These are phyloP conservation scores for Chlorencoelia australis DNA, from an alignment of 2,329 filamentous ascomycete genomes.

Conservation along the genomic window DNA sequence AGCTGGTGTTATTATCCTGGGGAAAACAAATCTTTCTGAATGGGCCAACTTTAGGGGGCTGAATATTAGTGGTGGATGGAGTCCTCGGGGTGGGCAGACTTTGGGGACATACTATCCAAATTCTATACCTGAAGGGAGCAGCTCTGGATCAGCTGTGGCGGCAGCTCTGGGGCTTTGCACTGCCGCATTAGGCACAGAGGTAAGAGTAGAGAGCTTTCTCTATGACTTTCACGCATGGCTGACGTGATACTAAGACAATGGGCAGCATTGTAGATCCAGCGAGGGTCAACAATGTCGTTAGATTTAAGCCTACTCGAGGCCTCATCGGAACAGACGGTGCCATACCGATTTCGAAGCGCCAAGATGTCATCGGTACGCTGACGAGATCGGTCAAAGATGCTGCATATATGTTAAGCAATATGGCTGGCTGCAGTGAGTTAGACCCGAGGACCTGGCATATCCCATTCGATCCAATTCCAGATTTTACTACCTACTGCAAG, in stretches of 20 bases:
- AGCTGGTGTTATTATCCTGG: constrained; percentile 13
- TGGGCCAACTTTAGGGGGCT: constrained; percentile 44
- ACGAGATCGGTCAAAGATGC: constrained; percentile 57
- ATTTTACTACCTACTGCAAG: too few relatives aligned
- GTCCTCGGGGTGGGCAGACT: constrained; percentile 49
- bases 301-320: constrained; percentile 64
- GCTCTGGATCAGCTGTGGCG: constrained; percentile 36
- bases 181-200: constrained; percentile 34
- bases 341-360: constrained; percentile 50
- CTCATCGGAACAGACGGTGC: constrained; percentile 53
- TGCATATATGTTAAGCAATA: too few relatives aligned
- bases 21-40: constrained; percentile 36
- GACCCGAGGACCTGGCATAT: constrained; percentile 1
- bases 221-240: too few relatives aligned
- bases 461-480: constrained; percentile 1
- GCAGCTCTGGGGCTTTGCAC: constrained; percentile 28
- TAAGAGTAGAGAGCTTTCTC: too few relatives aligned
- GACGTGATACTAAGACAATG: constrained; percentile 34
- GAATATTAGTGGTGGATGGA: constrained; percentile 54
- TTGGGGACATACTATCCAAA: constrained; percentile 34
- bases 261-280: constrained; percentile 61
- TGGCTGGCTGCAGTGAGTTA: neutral
- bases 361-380: constrained; percentile 58
- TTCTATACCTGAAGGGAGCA: constrained; percentile 34
- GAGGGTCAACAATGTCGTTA: constrained; percentile 54